Evolutionary conservation across 176 grass and related monocot species (phyloP).

Genomic region (Oryza meyeriana): DNA sequence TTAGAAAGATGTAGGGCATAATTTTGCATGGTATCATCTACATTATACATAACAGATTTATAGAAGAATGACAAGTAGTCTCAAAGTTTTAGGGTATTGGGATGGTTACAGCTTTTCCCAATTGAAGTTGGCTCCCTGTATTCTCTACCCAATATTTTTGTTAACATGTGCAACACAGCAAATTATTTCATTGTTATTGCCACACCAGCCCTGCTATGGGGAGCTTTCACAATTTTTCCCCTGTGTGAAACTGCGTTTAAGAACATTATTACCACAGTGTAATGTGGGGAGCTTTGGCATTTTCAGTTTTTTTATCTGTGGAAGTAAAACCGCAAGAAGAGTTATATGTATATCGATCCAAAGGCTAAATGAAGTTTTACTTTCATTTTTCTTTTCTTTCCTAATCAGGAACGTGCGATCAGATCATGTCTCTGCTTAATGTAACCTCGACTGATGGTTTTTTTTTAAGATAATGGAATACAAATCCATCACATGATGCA

Average conservation of each 20-base stretch:
- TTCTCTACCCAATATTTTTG: constrained; percentile 25
- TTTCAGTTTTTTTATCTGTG: background rate
- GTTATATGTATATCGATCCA: background rate
- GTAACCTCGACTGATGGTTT: too few relatives aligned
- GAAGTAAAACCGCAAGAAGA: background rate
- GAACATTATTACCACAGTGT: constrained; percentile 23
- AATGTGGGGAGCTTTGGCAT: constrained; percentile 1
- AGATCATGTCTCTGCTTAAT: too few relatives aligned
- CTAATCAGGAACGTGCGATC: background rate
- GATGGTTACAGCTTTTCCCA: constrained; percentile 33
- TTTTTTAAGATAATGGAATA: too few relatives aligned
- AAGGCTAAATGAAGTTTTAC: background rate
- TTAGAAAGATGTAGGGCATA: constrained; percentile 56
- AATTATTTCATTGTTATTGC: constrained; percentile 38
- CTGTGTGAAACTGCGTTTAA: background rate
- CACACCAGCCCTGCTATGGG: background rate
- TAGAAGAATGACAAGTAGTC: constrained; percentile 44
- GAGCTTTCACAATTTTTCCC: constrained; percentile 10
- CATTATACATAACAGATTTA: constrained; percentile 43
- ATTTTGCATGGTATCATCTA: constrained; percentile 38
- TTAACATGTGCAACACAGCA: constrained; percentile 43
- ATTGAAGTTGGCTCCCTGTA: constrained; percentile 27
- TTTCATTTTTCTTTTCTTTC: background rate
- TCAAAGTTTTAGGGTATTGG: constrained; percentile 34
- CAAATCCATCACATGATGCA: too few relatives aligned